Conservation (phyloP, 108 stramenopile genomes). For the Nitzschia sp. region DNA sequence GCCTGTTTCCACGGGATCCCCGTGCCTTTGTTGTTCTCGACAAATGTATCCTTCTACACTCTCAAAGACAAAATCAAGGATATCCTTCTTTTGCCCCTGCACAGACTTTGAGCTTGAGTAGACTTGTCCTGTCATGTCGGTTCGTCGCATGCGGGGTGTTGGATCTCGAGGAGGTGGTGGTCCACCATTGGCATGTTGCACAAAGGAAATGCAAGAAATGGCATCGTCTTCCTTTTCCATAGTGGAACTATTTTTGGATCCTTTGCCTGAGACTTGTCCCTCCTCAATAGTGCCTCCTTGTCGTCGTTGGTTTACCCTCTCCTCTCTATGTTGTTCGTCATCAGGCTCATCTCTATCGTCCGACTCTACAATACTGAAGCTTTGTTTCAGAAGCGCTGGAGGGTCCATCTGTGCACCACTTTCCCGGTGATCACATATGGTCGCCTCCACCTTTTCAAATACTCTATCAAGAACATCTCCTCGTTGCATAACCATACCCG, state of each 20-base stretch:
- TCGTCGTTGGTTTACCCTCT: background rate
- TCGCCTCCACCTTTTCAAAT: constrained; percentile 11
- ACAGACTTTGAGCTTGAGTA: background rate
- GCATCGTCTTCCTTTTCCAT: background rate
- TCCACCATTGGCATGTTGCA: background rate
- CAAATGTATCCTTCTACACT: constrained; percentile 9
- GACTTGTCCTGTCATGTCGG: background rate
- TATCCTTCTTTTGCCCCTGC: background rate
- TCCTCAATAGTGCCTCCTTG: background rate
- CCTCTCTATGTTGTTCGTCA: background rate
- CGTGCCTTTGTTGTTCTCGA: background rate
- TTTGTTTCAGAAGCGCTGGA: too few relatives aligned
- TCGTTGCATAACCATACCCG: background rate
- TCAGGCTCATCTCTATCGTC: background rate
- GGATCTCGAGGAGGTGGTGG: background rate
- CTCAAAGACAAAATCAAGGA: constrained; percentile 14
- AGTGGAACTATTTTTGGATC: background rate
- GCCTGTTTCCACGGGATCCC: background rate
- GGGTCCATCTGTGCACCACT: background rate
- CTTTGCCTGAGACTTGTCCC: background rate
- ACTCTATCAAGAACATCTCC: constrained; percentile 11
- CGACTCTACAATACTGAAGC: background rate
- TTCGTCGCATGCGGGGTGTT: background rate
- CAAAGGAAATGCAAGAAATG: background rate
- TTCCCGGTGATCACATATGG: background rate